These are phyloP conservation scores for Tuber aestivum DNA, from an alignment of 495 filamentous ascomycete genomes.

Conservation along the genomic window DNA sequence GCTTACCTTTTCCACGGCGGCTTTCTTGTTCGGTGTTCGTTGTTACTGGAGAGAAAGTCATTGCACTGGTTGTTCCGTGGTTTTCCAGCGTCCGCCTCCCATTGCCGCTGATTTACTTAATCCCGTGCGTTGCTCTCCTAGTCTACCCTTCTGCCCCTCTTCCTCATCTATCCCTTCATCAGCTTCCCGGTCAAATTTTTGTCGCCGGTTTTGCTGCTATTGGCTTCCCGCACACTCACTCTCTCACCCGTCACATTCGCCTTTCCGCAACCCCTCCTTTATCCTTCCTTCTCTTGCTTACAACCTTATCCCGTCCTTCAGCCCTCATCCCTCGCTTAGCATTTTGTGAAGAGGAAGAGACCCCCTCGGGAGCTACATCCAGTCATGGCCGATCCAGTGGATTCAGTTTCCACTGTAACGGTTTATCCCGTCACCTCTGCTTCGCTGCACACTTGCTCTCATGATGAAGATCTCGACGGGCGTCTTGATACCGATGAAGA, in stretches of 20 bases:
- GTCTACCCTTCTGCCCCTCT: conserved; percentile 2
- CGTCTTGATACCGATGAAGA: conserved; percentile 33
- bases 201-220: background rate
- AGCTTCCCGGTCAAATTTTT: background rate
- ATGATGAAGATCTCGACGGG: conserved; percentile 26
- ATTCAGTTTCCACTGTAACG: background rate
- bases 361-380: background rate
- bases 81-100: background rate
- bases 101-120: background rate
- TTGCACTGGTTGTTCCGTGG: background rate
- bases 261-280: background rate
- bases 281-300: background rate
- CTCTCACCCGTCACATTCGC: background rate
- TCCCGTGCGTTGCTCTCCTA: conserved; percentile 2
- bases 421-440: background rate
- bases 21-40: background rate
- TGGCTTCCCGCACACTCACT: background rate
- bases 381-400: conserved; percentile 17
- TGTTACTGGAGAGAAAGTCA: background rate
- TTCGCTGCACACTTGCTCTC: conserved; percentile 18
- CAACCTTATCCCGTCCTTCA: background rate
- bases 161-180: background rate
- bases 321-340: background rate
- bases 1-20: background rate
- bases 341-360: background rate